Base-by-base conservation (phyloP, 257 asterid genomes). In the Osmanthus fragrans region DNA sequence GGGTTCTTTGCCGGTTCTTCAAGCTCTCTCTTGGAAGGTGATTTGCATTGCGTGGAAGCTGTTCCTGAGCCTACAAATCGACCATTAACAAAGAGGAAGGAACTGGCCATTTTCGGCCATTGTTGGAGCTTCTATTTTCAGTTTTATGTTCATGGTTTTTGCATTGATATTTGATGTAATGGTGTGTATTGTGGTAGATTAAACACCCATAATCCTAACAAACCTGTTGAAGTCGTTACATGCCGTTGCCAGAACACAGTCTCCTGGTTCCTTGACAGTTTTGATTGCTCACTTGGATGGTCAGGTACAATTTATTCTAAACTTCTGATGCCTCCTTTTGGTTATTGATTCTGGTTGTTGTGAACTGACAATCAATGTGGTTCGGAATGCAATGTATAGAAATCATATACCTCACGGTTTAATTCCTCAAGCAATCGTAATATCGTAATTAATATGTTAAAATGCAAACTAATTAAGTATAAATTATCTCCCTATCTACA, bases 191-290 rank as follows among this genome's bases (percentile, higher is more conserved):
- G n/a, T n/a, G n/a, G n/a, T n/a, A n/a, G n/a, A n/a, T n/a, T n/a
- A n/a, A n/a, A n/a, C n/a, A n/a, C n/a, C n/a, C n/a, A n/a, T n/a
- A n/a, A n/a, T n/a, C n/a, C n/a, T n/a, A 80, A 81, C 72, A 77
- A 72, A 69, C 97, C 97, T 49, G 39, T 76, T 77, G 85, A 89
- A 68, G 82, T 96, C 82, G 92, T 96, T 58, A 85, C 72, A 51
- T 84, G 77, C 85, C 34, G 82, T 89, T 76, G 84, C 88, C 40
- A 83, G 86, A 71, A 82, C 92, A 49, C 85, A 79, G 75, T 81
- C 89, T 72, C 88, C 90, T 30, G 98, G 98, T 36, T 86, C 87
- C 49, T 93, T 98, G 54, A 85, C 99, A 27, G 82, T 82, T 82
- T 81, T 90, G 88, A 80, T 93, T 82, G 90, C 92, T 81, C 85